Conservation (phyloP, 768 basidiomycete species). For the Russula foetens region DNA sequence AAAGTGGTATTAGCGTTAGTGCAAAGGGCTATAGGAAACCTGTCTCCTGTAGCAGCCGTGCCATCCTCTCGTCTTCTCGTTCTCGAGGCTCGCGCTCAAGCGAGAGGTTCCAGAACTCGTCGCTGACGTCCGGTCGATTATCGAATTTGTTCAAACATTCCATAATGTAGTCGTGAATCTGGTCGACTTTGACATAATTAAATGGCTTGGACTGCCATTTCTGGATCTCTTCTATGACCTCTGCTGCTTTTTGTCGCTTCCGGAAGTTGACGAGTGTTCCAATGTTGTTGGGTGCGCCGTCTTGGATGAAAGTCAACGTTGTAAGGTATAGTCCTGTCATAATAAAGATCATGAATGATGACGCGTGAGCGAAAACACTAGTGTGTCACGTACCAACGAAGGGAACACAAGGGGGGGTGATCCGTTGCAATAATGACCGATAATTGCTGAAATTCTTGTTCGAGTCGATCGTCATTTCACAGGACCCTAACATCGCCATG, state of each 20-base stretch:
- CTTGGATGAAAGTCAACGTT: constrained; percentile 95
- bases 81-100: constrained; percentile 88
- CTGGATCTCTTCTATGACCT: constrained; percentile 94
- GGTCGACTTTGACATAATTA: constrained; percentile 63
- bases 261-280: constrained; percentile 87
- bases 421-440: constrained; percentile 69
- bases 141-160: constrained; percentile 66
- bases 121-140: constrained; percentile 59
- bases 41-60: constrained; percentile 77
- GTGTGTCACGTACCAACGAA: constrained; percentile 67
- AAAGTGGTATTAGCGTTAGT: background rate
- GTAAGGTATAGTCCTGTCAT: constrained; percentile 86
- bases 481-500: constrained; percentile 62
- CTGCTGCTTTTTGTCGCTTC: constrained; percentile 92
- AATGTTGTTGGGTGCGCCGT: constrained; percentile 85
- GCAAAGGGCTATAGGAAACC: constrained; percentile 54
- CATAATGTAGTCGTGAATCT: constrained; percentile 69
- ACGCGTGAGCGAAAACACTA: background rate
- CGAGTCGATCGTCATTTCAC: constrained; percentile 87
- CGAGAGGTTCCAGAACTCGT: constrained; percentile 79
- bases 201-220: constrained; percentile 91
- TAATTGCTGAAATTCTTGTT: constrained; percentile 95
- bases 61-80: constrained; percentile 96
- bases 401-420: constrained; percentile 91
- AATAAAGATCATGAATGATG: background rate